phyloP scores from a whole-genome alignment of 176 grass and related monocot species.

The Cenchrus purpureus region DNA sequence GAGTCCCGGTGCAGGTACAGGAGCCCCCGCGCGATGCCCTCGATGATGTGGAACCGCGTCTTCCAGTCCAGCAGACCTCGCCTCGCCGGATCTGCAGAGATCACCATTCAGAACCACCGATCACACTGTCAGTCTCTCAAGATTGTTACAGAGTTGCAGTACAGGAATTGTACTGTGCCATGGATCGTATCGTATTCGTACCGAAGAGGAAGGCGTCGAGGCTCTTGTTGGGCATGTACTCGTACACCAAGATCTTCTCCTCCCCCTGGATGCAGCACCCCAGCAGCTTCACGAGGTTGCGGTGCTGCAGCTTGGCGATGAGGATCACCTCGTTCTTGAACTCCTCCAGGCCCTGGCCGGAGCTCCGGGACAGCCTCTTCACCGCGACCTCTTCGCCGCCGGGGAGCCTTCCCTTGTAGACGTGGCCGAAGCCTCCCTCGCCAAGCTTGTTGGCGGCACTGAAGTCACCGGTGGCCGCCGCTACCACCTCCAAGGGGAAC shows the following conservation, averaged over 20 bases:
- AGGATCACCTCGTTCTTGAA: slow-evolving; percentile 76
- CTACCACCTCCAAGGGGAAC: slow-evolving; percentile 58
- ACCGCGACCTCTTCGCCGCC: slow-evolving; percentile 53
- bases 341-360: slow-evolving; percentile 62
- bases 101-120: too few relatives aligned
- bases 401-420: slow-evolving; percentile 70
- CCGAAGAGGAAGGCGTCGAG: slow-evolving; percentile 71
- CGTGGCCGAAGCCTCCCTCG: slow-evolving; percentile 83
- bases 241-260: slow-evolving; percentile 79
- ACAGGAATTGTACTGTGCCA: background rate
- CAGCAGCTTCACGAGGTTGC: slow-evolving; percentile 59
- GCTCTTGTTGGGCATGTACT: slow-evolving; percentile 78
- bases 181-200: slow-evolving; percentile 25
- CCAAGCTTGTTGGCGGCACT: slow-evolving; percentile 69
- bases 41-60: too few relatives aligned
- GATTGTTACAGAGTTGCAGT: too few relatives aligned
- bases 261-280: slow-evolving; percentile 69
- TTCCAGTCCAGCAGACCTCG: background rate
- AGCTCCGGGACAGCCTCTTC: slow-evolving; percentile 67
- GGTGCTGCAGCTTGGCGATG: slow-evolving; percentile 74
- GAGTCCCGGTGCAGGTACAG: too few relatives aligned
- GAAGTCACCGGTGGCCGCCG: slow-evolving; percentile 68
- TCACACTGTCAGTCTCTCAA: too few relatives aligned
- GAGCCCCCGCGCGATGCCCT: too few relatives aligned
- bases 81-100: slow-evolving; percentile 43